Evolutionary conservation across 129 eudicot genomes (phyloP), one percentile per base, ranked within the genome.

Genomic region (Artemisia tridentata): DNA sequence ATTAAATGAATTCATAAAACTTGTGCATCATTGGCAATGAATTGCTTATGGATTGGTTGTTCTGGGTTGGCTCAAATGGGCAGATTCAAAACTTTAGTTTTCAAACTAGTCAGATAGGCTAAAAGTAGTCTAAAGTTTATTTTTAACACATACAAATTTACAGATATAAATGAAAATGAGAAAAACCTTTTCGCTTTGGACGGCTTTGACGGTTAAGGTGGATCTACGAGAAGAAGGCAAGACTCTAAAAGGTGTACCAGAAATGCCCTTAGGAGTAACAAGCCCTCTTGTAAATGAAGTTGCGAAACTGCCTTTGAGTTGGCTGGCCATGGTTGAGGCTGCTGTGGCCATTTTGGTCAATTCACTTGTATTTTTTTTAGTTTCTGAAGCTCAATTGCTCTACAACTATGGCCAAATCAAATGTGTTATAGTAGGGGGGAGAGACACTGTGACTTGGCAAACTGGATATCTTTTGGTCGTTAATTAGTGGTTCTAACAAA

Each of bases 321-420:
- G 96, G 90, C 87, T 92, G 29, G 95, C 84, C 91, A 89, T 92
- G 68, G 96, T 78, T 45, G 96, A 78, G 54, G 80, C 54, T 51
- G 81, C 17, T 48, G 65, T 72, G 51, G 86, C 86, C 84, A 79
- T 75, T 59, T 63, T 78, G 49, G 71, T 69, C 72, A 62, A 77
- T 77, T 60, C 64, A 51, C 38, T 48, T 56, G 20, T 58, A 10
- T 11, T 45, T 10, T 49, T 34, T 9, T 10, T 10, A 3, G 12
- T n/a, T 64, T 11, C 11, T 17, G 63, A 46, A 58, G 17, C 64
- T 74, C 15, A 25, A 25, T 69, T 27, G 43, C 73, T 61, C 23
- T 31, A 47, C 27, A 72, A 72, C 53, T 60, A 11, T 21, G 60
- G 59, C 45, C 59, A 62, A 51, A 49, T 76, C 69, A 61, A 50